Percentiles rank a stretch among this genome's conserved stretches.
phyloP scores from a whole-genome alignment of 1,139 yeast species.

The Debaryomyces subglobosus region DNA sequence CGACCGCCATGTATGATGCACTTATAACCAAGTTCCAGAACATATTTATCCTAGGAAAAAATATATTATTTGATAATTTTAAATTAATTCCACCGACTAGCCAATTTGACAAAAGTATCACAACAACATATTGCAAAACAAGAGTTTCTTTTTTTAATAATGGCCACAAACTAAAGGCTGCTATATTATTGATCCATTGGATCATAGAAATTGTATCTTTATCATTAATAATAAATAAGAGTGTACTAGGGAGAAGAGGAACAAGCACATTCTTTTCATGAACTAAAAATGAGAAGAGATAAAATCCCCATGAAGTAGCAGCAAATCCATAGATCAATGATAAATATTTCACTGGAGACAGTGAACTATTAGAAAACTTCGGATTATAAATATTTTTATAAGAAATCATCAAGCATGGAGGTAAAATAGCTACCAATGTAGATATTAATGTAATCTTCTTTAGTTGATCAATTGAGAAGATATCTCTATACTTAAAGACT shows the following conservation, averaged over 20 bases:
- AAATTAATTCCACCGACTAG: conserved; percentile 60
- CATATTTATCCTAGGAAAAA: conserved; percentile 43
- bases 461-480: conserved; percentile 60
- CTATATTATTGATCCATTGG: conserved; percentile 86
- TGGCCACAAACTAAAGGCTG: conserved; percentile 88
- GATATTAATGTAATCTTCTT: conserved; percentile 63
- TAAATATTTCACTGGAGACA: conserved; percentile 14
- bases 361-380: conserved; percentile 17
- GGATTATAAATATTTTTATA: conserved; percentile 51
- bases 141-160: conserved; percentile 76
- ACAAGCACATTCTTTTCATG: conserved; percentile 88
- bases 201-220: conserved; percentile 67
- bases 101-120: conserved; percentile 78
- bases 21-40: conserved; percentile 62
- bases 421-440: conserved; percentile 69
- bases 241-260: conserved; percentile 82
- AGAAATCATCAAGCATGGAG: conserved; percentile 61
- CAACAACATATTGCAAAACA: conserved; percentile 67
- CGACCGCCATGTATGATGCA: conserved; percentile 60
- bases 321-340: conserved; percentile 68
- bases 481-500: conserved; percentile 64
- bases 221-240: conserved; percentile 63
- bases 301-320: conserved; percentile 86
- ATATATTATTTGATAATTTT: conserved; percentile 16
- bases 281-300: conserved; percentile 89